phyloP scores from a whole-genome alignment of 352 stramenopile species.

The Thalassiosira exigua region DNA sequence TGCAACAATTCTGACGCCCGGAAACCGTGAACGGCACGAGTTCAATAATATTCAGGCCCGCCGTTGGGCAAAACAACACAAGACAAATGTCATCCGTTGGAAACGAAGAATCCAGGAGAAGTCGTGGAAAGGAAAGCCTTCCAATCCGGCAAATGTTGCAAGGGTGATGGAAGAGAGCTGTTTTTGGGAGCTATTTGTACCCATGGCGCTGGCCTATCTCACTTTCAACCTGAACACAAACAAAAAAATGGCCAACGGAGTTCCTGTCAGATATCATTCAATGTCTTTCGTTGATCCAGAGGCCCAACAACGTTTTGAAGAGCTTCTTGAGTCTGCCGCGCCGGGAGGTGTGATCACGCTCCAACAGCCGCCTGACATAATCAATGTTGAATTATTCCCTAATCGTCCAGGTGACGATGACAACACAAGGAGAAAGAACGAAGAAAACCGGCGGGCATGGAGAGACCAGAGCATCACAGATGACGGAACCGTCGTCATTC shows the following conservation, averaged over 20 bases:
- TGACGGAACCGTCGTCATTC: constrained; percentile 35
- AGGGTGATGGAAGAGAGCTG: constrained; percentile 18
- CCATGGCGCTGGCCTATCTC: constrained; percentile 14
- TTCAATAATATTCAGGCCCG: constrained; percentile 25
- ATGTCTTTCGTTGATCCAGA: constrained; percentile 14
- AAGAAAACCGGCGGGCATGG: constrained; percentile 23
- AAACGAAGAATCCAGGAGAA: constrained; percentile 3
- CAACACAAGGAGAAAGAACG: neutral
- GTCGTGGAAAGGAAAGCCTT: constrained; percentile 25
- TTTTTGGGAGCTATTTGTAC: constrained; percentile 38
- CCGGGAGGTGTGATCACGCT: constrained; percentile 27
- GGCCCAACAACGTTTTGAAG: constrained; percentile 6
- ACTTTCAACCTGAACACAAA: constrained; percentile 31
- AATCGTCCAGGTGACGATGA: constrained; percentile 18
- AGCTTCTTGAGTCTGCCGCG: neutral
- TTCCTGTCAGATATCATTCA: constrained; percentile 17
- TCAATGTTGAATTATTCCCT: constrained; percentile 39
- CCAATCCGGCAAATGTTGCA: constrained; percentile 1
- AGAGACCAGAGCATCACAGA: constrained; percentile 8
- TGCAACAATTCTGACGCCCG: constrained; percentile 21
- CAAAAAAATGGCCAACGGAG: constrained; percentile 20
- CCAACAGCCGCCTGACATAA: constrained; percentile 14
- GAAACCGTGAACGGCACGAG: constrained; percentile 26
- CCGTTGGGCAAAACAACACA: neutral
- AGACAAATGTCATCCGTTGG: constrained; percentile 15